Conservation (phyloP, 371 early-diverging fungal genomes). For the Catenaria anguillulae region DNA sequence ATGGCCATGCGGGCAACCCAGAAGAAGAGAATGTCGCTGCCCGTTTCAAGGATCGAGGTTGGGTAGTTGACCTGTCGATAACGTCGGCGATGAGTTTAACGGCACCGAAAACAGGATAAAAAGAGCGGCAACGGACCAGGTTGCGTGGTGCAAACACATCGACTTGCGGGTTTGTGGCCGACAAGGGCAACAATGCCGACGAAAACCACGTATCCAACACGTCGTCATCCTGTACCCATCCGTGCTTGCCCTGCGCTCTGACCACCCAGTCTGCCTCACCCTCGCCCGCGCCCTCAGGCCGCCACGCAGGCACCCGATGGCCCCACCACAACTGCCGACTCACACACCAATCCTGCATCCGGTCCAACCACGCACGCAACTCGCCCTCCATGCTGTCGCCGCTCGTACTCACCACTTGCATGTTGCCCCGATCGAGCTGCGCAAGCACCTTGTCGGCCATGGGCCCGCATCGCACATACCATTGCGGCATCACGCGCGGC, state of each 20-base stretch:
- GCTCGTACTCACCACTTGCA: background rate
- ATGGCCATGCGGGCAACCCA: constrained; percentile 99
- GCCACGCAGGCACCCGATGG: constrained; percentile 97
- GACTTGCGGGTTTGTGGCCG: constrained; percentile 16
- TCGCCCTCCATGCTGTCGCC: constrained; percentile 60
- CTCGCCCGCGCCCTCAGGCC: constrained; percentile 15
- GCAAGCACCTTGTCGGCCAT: constrained; percentile 47
- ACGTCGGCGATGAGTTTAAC: too few species aligned
- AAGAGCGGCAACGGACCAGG: constrained; percentile 7
- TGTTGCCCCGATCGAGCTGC: background rate
- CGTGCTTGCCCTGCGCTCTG: background rate
- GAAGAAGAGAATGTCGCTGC: constrained; percentile 98
- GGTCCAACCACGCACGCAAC: constrained; percentile 95
- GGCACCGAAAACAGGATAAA: too few species aligned
- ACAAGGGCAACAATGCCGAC: constrained; percentile 91
- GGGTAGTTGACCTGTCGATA: constrained; percentile 55
- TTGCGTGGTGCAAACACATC: background rate
- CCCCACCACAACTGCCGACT: constrained; percentile 99
- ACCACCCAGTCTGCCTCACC: background rate
- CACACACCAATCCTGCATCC: constrained; percentile 97
- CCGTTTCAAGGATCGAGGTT: constrained; percentile 89
- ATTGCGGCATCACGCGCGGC: constrained; percentile 97
- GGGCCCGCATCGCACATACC: constrained; percentile 93
- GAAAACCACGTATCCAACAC: constrained; percentile 99
- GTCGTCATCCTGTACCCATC: constrained; percentile 51